phyloP scores from a whole-genome alignment of 257 asterid species.

The Mentha longifolia region DNA sequence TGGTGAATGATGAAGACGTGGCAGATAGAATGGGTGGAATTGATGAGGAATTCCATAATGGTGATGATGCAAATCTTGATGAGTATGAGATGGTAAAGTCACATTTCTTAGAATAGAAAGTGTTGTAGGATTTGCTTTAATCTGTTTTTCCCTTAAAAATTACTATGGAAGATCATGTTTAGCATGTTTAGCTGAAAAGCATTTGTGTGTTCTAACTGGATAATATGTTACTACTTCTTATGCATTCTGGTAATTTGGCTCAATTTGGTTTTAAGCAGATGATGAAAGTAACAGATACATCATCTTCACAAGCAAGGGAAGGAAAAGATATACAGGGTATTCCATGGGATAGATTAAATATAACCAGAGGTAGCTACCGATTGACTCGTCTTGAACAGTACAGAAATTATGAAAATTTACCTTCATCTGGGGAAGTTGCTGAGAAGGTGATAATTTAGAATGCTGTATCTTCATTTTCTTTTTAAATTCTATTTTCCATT shows the following conservation, averaged over 20 bases:
- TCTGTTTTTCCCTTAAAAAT: background rate
- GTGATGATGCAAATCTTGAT: constrained; percentile 55
- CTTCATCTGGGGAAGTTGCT: constrained; percentile 59
- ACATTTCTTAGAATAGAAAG: background rate
- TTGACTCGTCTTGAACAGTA: constrained; percentile 71
- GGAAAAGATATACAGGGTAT: constrained; percentile 88
- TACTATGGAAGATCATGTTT: background rate
- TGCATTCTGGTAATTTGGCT: constrained; percentile 16
- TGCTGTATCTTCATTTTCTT: background rate
- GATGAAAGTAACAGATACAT: constrained; percentile 75
- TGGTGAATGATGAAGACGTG: constrained; percentile 48
- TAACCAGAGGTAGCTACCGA: constrained; percentile 64
- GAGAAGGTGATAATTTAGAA: constrained; percentile 51
- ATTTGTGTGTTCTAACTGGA: background rate
- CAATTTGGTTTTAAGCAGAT: constrained; percentile 44
- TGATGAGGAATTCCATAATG: constrained; percentile 51
- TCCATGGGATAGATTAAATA: constrained; percentile 70
- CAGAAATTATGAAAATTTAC: constrained; percentile 65
- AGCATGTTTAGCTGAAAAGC: constrained; percentile 3
- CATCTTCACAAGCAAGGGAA: constrained; percentile 75
- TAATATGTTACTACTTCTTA: background rate
- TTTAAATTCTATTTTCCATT: background rate
- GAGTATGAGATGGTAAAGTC: constrained; percentile 69
- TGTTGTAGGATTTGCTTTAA: background rate
- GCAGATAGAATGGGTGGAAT: constrained; percentile 51